Percentiles rank a stretch among this genome's conserved stretches.
Conservation (phyloP, 345 rosid genomes). For the Cardamine occulta region DNA sequence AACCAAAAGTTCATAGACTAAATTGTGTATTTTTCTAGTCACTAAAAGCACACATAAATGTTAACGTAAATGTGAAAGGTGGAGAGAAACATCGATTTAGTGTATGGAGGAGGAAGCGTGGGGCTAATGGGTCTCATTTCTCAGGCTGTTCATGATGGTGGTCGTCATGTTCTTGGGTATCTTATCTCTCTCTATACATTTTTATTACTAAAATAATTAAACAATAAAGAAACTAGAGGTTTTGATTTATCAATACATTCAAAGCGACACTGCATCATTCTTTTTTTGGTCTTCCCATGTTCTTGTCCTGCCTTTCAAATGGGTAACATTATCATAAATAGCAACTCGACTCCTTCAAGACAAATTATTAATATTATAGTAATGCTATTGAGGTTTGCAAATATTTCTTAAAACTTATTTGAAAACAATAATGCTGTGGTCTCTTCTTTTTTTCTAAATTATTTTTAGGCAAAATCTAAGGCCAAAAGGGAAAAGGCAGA, state of each 20-base stretch:
- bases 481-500: conserved; percentile 7
- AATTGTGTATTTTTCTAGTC: background rate
- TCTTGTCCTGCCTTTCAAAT: conserved; percentile 39
- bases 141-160: conserved; percentile 47
- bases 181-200: background rate
- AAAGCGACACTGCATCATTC: conserved; percentile 36
- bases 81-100: conserved; percentile 45
- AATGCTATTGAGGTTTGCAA: background rate
- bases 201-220: conserved; percentile 3
- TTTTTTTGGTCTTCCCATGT: conserved; percentile 33
- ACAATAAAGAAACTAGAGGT: background rate
- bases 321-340: conserved; percentile 38
- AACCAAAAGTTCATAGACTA: background rate
- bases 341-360: conserved; percentile 24
- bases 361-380: background rate
- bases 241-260: conserved; percentile 1
- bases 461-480: background rate
- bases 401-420: background rate
- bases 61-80: conserved; percentile 33
- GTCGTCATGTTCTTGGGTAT: conserved; percentile 49
- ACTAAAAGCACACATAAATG: conserved; percentile 16
- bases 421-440: background rate
- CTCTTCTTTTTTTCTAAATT: conserved; percentile 34
- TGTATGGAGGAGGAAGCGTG: conserved; percentile 49
- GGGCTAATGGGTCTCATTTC: conserved; percentile 48